Percentiles rank a stretch among this genome's conserved stretches.
These are phyloP conservation scores for Suhomyces bribrorum DNA, from an alignment of 1,139 yeast genomes.

Conservation along the genomic window DNA sequence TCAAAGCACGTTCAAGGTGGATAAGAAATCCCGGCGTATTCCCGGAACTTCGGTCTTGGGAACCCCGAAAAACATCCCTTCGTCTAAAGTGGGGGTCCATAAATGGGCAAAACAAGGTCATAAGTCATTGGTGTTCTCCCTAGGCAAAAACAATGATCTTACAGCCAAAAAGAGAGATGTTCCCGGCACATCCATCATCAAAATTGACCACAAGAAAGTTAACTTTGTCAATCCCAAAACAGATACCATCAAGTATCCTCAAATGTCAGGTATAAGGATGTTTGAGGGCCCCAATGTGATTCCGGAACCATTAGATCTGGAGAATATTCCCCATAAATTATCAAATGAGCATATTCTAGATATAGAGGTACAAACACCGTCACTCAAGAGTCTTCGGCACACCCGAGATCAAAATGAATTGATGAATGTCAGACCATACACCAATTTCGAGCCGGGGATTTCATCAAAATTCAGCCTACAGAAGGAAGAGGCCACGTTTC, in stretches of 20 bases:
- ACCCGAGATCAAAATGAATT: background rate
- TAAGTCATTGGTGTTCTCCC: conserved; percentile 16
- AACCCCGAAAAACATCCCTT: conserved; percentile 1
- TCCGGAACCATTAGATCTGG: conserved; percentile 1
- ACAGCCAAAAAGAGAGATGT: conserved; percentile 15
- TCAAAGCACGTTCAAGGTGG: conserved; percentile 10
- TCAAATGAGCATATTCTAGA: conserved; percentile 7
- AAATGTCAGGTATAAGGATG: conserved; percentile 11
- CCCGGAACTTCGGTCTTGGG: conserved; percentile 18
- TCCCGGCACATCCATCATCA: conserved; percentile 20
- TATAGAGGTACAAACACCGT: background rate
- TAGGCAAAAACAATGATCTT: conserved; percentile 17
- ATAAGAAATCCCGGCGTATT: conserved; percentile 13
- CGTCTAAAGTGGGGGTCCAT: conserved; percentile 11
- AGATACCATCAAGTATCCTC: conserved; percentile 12
- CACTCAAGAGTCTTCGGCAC: background rate
- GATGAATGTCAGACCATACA: conserved; percentile 13
- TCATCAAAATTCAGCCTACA: conserved; percentile 14
- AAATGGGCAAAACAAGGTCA: conserved; percentile 16
- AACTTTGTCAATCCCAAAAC: conserved; percentile 12
- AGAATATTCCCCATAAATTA: background rate
- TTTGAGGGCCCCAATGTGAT: conserved; percentile 3
- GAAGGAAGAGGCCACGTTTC: conserved; percentile 7
- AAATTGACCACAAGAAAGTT: conserved; percentile 8
- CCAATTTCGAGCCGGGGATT: conserved; percentile 13